Evolutionary conservation across 1,284 basidiomycete species (phyloP), one percentile per base, ranked within the genome.

Genomic region (Ganoderma sinense): DNA sequence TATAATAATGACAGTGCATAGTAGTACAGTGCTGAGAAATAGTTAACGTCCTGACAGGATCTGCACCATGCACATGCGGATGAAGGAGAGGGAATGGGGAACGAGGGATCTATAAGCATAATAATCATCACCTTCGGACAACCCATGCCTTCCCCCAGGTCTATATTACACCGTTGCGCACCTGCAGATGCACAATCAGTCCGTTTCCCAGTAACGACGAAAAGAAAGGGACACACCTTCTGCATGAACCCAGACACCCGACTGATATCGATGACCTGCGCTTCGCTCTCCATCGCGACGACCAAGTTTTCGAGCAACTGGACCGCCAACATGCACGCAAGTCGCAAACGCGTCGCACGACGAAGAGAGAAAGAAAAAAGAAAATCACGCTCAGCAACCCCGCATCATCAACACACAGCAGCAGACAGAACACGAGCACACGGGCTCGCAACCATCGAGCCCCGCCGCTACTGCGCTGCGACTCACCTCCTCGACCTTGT

Each of bases 161-260:
- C 82, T 85, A 91, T 75, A 91, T 90, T 74, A 90, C 85, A 74
- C 90, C 90, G 77, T 92, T 90, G 71, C 89, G 88, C 75, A 91
- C 90, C 90, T 90, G 72, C 69, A 26, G 39, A 75, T 76, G 43
- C 13, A 6, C 10, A 23, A 14, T 74, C 63, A 70, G 61, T 41
- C 69, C 65, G 65, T 14, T n/a, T 41, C 5, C 55, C 45, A 10
- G 26, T 18, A 4, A 16, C 43, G 51, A 62, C 59, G 20, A 56
- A 29, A 4, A 60, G 5, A 23, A 5, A 40, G 13, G 7, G 20
- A 69, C 82, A 20, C 65, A 90, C 91, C 85, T 92, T 94, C 78
- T 93, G 93, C 92, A 97, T 94, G 79, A 97, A 96, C 7, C 93
- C 94, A 60, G 95, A 94, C 58, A 97, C 93, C 65, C 95, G 89